Evolutionary conservation across 2,329 filamentous ascomycete genomes (phyloP), one percentile per base, ranked within the genome.

Genomic region (Xylaria multiplex): DNA sequence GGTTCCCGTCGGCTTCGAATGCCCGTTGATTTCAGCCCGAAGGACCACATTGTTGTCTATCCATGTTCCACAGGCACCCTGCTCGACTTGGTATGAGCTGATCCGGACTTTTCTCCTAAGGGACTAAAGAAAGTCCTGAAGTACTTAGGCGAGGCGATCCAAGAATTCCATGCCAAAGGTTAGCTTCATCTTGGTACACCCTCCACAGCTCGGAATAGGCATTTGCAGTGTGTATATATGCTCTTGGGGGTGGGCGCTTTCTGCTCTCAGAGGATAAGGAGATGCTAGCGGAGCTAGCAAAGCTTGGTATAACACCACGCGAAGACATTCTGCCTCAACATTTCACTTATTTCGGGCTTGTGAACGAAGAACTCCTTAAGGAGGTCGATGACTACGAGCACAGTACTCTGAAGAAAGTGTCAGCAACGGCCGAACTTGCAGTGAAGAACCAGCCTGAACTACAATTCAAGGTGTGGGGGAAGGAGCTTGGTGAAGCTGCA

Each of bases 171-270:
- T 70, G 60, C 60, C 48, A 79, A 79, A 70, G 69, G 76, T 66
- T 79, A 75, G 77, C 70, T 78, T 35, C 76, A 79, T 66, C 68
- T 75, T 45, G 75, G 77, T 79, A 78, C 58, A 24, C 64, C 66
- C 32, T 69, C 49, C 53, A 42, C 11, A 64, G 46, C 70, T 40
- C 8, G 75, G 75, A 67, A 73, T 68, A 53, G 73, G 73, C 35
- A 58, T 77, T 57, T 67, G 59, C 69, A 80, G 78, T 79, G 73
- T 67, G 75, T 78, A 71, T 78, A 71, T 79, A 77, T 78, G 77
- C 68, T 59, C 69, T 79, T n/a, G 76, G 76, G 55, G 74, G 70
- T 63, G 62, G 37, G 27, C 3, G 43, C 14, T 24, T 64, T 9
- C 35, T 60, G 43, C 68, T 79, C 53, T 58, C 78, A 52, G 63